Conservation (phyloP, 1,284 basidiomycete species). For the Cutaneotrichosporon sp. region DNA sequence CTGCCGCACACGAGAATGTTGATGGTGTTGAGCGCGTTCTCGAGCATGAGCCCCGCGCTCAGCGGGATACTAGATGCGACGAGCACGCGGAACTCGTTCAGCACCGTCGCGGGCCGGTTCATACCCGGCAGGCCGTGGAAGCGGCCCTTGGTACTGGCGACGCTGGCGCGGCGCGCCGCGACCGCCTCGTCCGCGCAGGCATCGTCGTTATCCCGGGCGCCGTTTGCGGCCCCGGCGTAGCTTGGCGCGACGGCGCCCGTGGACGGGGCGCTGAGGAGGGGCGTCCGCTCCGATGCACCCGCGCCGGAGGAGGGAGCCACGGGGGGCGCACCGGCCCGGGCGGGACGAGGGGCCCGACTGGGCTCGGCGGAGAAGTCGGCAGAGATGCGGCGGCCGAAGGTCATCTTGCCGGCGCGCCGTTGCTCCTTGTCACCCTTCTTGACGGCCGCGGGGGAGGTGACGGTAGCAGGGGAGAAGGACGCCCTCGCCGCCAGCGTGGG, state of each 20-base stretch:
- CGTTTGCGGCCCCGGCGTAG: background rate
- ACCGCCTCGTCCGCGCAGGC: background rate
- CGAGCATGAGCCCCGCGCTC: slow-evolving; percentile 26
- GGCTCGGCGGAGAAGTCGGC: background rate
- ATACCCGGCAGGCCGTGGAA: slow-evolving; percentile 24
- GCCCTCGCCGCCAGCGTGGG: slow-evolving; percentile 3
- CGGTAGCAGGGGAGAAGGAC: background rate
- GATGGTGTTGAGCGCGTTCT: slow-evolving; percentile 30
- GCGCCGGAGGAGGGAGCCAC: background rate
- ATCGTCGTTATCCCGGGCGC: background rate
- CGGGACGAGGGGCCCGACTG: background rate
- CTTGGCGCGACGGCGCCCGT: background rate
- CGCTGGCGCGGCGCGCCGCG: background rate
- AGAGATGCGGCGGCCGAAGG: slow-evolving; percentile 1
- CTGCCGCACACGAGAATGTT: slow-evolving; percentile 33
- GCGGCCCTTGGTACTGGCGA: background rate
- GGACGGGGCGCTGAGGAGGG: slow-evolving; percentile 6
- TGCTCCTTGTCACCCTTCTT: background rate
- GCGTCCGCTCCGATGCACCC: slow-evolving; percentile 5
- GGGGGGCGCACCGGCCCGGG: background rate
- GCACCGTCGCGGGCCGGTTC: slow-evolving; percentile 21
- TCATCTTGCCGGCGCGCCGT: background rate
- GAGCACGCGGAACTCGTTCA: slow-evolving; percentile 26
- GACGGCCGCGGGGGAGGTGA: slow-evolving; percentile 1
- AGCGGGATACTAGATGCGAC: slow-evolving; percentile 17